Conservation (phyloP, 345 rosid genomes). For the Aurinia saxatilis region DNA sequence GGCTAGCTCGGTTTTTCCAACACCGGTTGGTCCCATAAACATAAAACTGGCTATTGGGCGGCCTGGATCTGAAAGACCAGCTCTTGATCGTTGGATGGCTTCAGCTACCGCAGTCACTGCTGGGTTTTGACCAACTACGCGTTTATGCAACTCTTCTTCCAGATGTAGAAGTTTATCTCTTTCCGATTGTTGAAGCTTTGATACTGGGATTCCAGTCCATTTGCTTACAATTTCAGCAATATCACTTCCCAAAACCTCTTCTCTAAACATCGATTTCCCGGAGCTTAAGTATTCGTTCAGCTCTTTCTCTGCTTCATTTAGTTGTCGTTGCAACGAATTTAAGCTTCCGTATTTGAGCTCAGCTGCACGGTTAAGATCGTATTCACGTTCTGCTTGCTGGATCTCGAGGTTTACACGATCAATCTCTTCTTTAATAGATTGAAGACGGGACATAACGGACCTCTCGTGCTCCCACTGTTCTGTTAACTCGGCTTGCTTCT, state of each 20-base stretch:
- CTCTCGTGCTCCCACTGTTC: conserved; percentile 99
- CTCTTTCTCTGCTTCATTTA: conserved; percentile 79
- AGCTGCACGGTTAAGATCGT: conserved; percentile 98
- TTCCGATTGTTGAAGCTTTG: conserved; percentile 95
- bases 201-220: conserved; percentile 98
- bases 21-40: conserved; percentile 99
- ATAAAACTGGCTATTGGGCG: conserved; percentile 98
- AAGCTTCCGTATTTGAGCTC: conserved; percentile 94
- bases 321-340: conserved; percentile 82
- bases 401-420: conserved; percentile 94
- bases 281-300: conserved; percentile 78
- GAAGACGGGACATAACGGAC: conserved; percentile 90
- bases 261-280: conserved; percentile 96
- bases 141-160: conserved; percentile 89
- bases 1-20: conserved; percentile 95
- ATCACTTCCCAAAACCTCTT: conserved; percentile 90
- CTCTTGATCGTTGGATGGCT: conserved; percentile 97
- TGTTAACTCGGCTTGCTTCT: conserved; percentile 75
- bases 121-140: conserved; percentile 93
- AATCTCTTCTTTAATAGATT: conserved; percentile 96
- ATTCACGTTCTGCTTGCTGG: conserved; percentile 98
- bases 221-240: conserved; percentile 93
- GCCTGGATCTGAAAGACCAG: conserved; percentile 93
- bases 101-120: conserved; percentile 94
- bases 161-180: conserved; percentile 78